Evolutionary conservation across 805 yeast species (phyloP).

Genomic region (Lachancea dasiensis): DNA sequence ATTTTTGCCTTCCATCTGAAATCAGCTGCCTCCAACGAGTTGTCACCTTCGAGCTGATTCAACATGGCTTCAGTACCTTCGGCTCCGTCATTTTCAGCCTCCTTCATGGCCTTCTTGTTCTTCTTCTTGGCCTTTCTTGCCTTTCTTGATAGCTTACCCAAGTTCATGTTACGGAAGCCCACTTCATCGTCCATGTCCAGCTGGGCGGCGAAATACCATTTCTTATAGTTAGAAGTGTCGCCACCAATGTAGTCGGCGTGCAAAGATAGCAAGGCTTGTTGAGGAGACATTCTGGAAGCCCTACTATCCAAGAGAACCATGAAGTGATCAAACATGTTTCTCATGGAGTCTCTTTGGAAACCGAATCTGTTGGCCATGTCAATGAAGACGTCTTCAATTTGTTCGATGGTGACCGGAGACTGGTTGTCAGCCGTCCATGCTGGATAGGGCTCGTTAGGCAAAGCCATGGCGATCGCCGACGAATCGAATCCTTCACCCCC

Average conservation of each 20-base stretch:
- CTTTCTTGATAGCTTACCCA: slow-evolving; percentile 71
- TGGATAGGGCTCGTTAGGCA: slow-evolving; percentile 92
- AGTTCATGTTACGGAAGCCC: slow-evolving; percentile 75
- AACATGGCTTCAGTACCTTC: slow-evolving; percentile 54
- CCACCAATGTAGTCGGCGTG: slow-evolving; percentile 90
- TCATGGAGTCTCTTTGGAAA: slow-evolving; percentile 88
- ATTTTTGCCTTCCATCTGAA: slow-evolving; percentile 79
- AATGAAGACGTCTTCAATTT: slow-evolving; percentile 80
- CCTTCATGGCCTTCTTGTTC: slow-evolving; percentile 66
- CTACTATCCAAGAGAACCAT: slow-evolving; percentile 80
- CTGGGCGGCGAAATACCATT: slow-evolving; percentile 87
- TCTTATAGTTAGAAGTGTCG: slow-evolving; percentile 76
- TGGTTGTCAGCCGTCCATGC: slow-evolving; percentile 98
- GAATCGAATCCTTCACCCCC: slow-evolving; percentile 58
- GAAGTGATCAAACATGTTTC: slow-evolving; percentile 84
- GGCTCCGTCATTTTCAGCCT: slow-evolving; percentile 56
- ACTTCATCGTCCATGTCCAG: slow-evolving; percentile 78
- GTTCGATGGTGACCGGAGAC: slow-evolving; percentile 78
- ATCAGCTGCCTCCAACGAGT: slow-evolving; percentile 76
- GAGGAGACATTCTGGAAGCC: slow-evolving; percentile 84
- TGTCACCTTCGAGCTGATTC: slow-evolving; percentile 72
- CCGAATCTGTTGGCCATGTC: slow-evolving; percentile 80
- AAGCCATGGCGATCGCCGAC: slow-evolving; percentile 55
- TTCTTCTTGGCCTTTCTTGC: slow-evolving; percentile 77
- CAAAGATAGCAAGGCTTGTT: slow-evolving; percentile 73